phyloP scores from a whole-genome alignment of 2,329 filamentous ascomycete genomes.

The Penicillium vulpinum region DNA sequence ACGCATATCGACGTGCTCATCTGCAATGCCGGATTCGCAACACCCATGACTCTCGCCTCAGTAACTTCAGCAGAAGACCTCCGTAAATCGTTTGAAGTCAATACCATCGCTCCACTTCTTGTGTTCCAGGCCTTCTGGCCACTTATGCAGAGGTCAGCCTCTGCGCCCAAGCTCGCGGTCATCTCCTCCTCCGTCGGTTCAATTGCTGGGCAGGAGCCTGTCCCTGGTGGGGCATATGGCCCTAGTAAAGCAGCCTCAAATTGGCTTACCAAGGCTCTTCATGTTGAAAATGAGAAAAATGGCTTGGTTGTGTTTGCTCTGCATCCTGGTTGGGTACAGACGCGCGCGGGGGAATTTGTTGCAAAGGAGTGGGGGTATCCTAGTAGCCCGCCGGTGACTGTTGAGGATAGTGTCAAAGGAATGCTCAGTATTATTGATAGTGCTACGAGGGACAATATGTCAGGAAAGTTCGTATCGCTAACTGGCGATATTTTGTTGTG shows the following conservation, averaged over 20 bases:
- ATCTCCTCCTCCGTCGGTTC: conserved; percentile 27
- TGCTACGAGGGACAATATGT: conserved; percentile 34
- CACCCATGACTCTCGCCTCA: conserved; percentile 62
- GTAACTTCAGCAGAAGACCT: conserved; percentile 19
- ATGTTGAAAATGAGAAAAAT: conserved; percentile 25
- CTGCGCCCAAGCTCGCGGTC: conserved; percentile 20
- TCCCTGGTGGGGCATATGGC: conserved; percentile 26
- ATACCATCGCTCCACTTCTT: conserved; percentile 39
- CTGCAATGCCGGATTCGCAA: conserved; percentile 44
- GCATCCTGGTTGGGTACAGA: conserved; percentile 44
- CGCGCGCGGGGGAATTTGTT: conserved; percentile 28
- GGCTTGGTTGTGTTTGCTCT: conserved; percentile 21
- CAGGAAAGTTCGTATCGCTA: conserved; percentile 39
- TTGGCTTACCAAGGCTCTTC: conserved; percentile 21
- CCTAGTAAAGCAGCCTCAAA: conserved; percentile 26
- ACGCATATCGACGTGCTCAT: conserved; percentile 30
- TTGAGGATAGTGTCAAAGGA: conserved; percentile 36
- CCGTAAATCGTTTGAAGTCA: conserved; percentile 20
- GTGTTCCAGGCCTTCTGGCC: conserved; percentile 25
- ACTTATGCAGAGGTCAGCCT: conserved; percentile 13
- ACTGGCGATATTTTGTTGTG: conserved; percentile 31
- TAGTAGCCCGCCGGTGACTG: conserved; percentile 25
- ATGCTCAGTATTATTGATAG: conserved; percentile 41
- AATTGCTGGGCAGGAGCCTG: conserved; percentile 19
- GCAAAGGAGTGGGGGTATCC: conserved; percentile 36